phyloP scores from a whole-genome alignment of 2,329 filamentous ascomycete genomes.

The Pseudogymnoascus sp. region DNA sequence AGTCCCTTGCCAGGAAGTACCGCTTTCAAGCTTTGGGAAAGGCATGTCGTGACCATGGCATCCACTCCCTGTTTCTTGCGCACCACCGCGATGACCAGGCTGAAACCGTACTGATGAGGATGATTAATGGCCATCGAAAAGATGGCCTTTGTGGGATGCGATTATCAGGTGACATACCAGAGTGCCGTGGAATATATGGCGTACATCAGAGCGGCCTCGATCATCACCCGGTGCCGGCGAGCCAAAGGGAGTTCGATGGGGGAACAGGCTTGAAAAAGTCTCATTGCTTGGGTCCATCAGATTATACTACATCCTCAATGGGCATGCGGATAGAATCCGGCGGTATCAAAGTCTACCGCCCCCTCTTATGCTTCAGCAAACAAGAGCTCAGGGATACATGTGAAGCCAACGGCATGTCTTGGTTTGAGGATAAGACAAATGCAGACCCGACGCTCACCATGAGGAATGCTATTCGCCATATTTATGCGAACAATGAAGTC shows the following conservation, averaged over 20 bases:
- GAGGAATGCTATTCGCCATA: conserved; percentile 71
- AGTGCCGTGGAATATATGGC: conserved; percentile 69
- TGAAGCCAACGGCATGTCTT: conserved; percentile 55
- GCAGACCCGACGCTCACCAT: conserved; percentile 65
- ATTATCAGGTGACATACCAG: conserved; percentile 63
- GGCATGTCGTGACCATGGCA: conserved; percentile 45
- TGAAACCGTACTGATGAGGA: conserved; percentile 78
- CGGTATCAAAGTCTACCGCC: conserved; percentile 61
- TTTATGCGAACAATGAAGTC: conserved; percentile 52
- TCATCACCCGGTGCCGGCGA: conserved; percentile 32
- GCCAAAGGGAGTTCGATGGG: background rate
- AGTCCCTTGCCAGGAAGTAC: conserved; percentile 65
- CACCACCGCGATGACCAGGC: conserved; percentile 90
- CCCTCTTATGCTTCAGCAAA: conserved; percentile 65
- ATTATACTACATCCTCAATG: conserved; percentile 11
- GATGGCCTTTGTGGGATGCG: conserved; percentile 68
- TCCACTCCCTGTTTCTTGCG: conserved; percentile 63
- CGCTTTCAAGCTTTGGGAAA: conserved; percentile 66
- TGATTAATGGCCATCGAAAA: conserved; percentile 60
- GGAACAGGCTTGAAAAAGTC: background rate
- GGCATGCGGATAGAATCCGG: conserved; percentile 50
- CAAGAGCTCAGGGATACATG: conserved; percentile 69
- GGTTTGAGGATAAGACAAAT: conserved; percentile 86
- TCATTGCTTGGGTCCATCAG: background rate
- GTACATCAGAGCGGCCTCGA: conserved; percentile 59